phyloP scores from a whole-genome alignment of 768 basidiomycete genomes.

The Podaxis pistillaris region DNA sequence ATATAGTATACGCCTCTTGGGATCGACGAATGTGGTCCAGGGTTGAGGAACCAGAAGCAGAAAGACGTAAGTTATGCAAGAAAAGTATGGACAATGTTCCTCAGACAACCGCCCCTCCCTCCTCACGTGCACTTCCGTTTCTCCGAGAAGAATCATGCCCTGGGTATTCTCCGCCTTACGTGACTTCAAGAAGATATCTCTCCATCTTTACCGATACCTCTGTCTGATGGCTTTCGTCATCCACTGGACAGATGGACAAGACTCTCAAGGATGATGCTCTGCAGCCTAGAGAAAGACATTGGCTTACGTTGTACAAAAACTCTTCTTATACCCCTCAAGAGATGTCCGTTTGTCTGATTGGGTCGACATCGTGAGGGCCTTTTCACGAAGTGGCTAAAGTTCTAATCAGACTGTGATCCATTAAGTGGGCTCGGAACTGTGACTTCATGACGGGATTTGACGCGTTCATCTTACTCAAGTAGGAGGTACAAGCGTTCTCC shows the following conservation, averaged over 20 bases:
- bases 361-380: no score
- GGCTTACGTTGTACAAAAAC: no score
- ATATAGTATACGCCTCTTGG: background rate
- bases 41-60: background rate
- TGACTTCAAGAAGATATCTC: background rate
- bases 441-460: background rate
- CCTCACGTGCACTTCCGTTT: background rate
- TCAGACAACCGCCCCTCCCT: background rate
- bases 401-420: no score
- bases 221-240: background rate
- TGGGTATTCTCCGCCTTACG: conserved; percentile 1
- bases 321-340: no score
- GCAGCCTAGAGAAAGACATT: no score
- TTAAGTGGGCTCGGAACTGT: no score
- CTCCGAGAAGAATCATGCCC: conserved; percentile 2
- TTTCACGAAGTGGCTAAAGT: no score
- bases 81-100: background rate
- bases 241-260: background rate
- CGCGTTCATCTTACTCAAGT: background rate
- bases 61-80: background rate
- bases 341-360: no score
- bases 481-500: background rate
- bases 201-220: background rate
- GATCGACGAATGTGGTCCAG: background rate
- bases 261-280: background rate